phyloP scores from a whole-genome alignment of 257 asterid genomes.

The Ilex aquifolium region DNA sequence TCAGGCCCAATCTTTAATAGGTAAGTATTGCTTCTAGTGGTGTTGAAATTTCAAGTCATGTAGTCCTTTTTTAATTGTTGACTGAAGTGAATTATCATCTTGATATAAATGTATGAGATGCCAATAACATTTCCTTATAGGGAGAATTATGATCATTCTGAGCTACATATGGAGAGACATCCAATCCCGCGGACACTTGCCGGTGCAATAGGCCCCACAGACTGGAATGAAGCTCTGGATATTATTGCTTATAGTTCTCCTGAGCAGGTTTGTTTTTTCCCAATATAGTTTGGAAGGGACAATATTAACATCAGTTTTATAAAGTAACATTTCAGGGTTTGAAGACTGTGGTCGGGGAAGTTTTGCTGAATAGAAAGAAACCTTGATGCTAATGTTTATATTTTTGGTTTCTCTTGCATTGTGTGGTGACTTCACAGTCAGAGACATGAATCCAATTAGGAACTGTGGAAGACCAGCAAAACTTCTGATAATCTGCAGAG shows the following conservation, averaged over 20 bases:
- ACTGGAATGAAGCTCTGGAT: constrained; percentile 96
- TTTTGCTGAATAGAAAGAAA: too few relatives aligned
- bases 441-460: too few relatives aligned
- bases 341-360: too few relatives aligned
- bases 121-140: constrained; percentile 23
- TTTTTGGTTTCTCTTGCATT: too few relatives aligned
- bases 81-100: background rate
- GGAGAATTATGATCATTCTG: constrained; percentile 69
- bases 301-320: too few relatives aligned
- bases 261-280: constrained; percentile 61
- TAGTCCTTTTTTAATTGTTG: constrained; percentile 2
- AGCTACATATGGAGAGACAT: constrained; percentile 58
- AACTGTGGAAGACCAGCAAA: too few relatives aligned
- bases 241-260: constrained; percentile 79
- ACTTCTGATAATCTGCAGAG: too few relatives aligned
- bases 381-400: too few relatives aligned
- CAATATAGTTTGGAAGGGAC: background rate
- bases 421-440: too few relatives aligned
- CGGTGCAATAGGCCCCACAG: constrained; percentile 63
- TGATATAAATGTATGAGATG: background rate
- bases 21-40: constrained; percentile 19
- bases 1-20: constrained; percentile 56
- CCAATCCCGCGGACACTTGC: constrained; percentile 46
- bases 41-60: too few relatives aligned
- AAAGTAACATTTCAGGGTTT: too few relatives aligned